phyloP scores from a whole-genome alignment of 2,329 filamentous ascomycete genomes.

The Fusarium heterosporum region DNA sequence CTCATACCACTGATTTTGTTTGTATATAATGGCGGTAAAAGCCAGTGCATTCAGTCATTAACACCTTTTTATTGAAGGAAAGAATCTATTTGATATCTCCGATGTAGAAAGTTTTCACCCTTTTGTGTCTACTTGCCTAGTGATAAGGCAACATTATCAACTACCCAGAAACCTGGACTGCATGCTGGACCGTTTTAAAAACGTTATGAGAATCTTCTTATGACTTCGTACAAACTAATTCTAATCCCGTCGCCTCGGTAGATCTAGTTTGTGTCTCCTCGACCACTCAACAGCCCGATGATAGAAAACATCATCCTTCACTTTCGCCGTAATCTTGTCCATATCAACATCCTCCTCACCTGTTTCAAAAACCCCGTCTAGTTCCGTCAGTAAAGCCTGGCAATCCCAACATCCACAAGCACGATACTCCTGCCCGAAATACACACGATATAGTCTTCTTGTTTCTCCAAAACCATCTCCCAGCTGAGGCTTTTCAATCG shows the following conservation, averaged over 20 bases:
- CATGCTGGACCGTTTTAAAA: neutral
- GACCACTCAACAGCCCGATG: constrained; percentile 37
- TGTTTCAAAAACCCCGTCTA: constrained; percentile 19
- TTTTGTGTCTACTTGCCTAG: too few species aligned
- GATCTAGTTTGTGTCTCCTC: neutral
- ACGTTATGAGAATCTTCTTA: neutral
- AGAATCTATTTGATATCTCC: too few species aligned
- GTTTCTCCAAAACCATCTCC: constrained; percentile 48
- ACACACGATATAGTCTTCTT: constrained; percentile 45
- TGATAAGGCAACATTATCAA: neutral
- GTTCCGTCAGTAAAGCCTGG: constrained; percentile 48
- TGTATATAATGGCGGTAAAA: too few species aligned
- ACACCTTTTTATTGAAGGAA: too few species aligned
- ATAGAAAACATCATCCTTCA: constrained; percentile 29
- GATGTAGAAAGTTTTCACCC: too few species aligned
- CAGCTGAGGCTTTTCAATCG: constrained; percentile 46
- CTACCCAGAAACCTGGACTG: neutral
- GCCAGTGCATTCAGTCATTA: too few species aligned
- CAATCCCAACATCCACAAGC: constrained; percentile 55
- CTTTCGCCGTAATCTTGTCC: constrained; percentile 1
- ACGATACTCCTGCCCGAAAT: constrained; percentile 53
- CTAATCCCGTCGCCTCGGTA: neutral
- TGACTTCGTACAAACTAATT: neutral
- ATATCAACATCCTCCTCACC: constrained; percentile 12
- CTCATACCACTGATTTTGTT: too few species aligned